Conservation (phyloP, 2,329 filamentous ascomycete species). For the Metarhizium sp. region DNA sequence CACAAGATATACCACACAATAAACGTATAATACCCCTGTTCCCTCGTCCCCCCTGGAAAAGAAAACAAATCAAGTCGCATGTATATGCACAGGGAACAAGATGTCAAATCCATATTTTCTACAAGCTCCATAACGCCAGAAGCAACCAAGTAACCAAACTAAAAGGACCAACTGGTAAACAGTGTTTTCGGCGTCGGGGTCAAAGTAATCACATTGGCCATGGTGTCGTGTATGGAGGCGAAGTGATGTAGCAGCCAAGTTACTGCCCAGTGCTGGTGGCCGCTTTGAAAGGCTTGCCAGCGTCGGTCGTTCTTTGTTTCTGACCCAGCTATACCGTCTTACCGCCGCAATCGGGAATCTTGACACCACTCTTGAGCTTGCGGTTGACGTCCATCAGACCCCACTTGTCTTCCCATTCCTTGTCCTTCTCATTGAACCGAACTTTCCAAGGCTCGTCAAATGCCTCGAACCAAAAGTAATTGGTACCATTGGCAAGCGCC, state of each 20-base stretch:
- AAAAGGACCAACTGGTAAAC: background rate
- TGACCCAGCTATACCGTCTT: slow-evolving; percentile 42
- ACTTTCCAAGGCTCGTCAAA: slow-evolving; percentile 97
- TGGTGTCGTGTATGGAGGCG: background rate
- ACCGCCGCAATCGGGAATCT: slow-evolving; percentile 79
- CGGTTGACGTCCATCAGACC: slow-evolving; percentile 80
- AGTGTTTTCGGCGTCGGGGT: background rate
- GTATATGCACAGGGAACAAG: no score
- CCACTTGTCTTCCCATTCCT: slow-evolving; percentile 95
- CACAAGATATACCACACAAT: background rate
- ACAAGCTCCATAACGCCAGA: no score
- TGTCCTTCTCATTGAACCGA: slow-evolving; percentile 52
- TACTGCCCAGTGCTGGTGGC: background rate
- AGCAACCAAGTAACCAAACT: no score
- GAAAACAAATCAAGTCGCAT: no score
- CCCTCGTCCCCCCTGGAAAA: no score
- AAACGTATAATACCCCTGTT: no score
- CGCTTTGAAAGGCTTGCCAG: background rate
- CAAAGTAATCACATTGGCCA: background rate
- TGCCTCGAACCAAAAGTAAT: slow-evolving; percentile 96
- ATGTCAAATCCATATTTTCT: no score
- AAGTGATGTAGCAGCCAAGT: background rate
- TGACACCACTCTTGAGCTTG: slow-evolving; percentile 73
- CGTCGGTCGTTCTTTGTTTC: background rate
- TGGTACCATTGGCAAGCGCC: slow-evolving; percentile 69